Conservation (phyloP, 371 early-diverging fungal genomes). For the Haplosporangium sp. region DNA sequence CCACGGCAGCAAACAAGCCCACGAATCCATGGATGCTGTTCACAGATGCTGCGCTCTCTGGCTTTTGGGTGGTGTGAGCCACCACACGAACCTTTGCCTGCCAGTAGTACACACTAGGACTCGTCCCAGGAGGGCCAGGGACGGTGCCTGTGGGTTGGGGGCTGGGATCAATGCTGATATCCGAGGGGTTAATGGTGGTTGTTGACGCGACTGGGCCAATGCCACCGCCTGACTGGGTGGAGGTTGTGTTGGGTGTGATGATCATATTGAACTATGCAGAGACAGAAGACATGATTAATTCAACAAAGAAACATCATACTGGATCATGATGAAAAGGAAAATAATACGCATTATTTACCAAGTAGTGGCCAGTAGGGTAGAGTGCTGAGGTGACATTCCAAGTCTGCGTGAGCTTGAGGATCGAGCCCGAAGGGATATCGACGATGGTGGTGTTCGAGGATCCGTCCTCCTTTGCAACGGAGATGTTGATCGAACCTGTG, state of each 20-base stretch:
- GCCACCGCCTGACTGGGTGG: neutral
- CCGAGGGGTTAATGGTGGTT: neutral
- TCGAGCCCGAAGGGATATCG: neutral
- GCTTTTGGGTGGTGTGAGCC: neutral
- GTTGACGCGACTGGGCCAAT: neutral
- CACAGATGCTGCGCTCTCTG: neutral
- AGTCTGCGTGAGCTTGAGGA: neutral
- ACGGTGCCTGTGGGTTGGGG: neutral
- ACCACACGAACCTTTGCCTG: conserved; percentile 7
- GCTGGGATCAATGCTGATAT: neutral
- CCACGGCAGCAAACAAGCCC: conserved; percentile 2
- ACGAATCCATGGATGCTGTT: neutral
- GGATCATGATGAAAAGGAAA: neutral
- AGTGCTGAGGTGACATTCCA: conserved; percentile 24
- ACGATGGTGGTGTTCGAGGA: conserved; percentile 36
- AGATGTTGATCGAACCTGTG: conserved; percentile 27
- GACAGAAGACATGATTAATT: neutral
- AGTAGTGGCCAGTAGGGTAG: conserved; percentile 26
- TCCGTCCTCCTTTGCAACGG: conserved; percentile 40
- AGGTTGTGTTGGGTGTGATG: conserved; percentile 23
- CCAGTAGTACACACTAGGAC: conserved; percentile 31
- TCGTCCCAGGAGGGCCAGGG: neutral
- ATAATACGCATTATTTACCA: conserved; percentile 5
- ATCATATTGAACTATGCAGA: conserved; percentile 28
- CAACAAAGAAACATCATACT: neutral